Evolutionary conservation across 2,329 filamentous ascomycete genomes (phyloP).

Genomic region (Ophiostoma sp.): DNA sequence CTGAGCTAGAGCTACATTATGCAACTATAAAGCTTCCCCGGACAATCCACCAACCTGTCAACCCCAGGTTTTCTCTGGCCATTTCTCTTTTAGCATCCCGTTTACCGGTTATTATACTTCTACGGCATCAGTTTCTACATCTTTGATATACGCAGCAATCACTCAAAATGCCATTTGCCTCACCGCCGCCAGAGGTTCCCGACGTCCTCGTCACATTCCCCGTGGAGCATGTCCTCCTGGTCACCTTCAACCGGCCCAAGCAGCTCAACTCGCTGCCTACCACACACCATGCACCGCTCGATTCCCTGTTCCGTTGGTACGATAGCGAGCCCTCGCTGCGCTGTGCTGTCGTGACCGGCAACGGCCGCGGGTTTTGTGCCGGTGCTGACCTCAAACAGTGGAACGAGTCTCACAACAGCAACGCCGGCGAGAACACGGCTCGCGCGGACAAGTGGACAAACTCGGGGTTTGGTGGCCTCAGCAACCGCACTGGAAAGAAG

Average conservation of each 20-base stretch:
- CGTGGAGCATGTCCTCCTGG: constrained; percentile 49
- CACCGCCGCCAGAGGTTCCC: constrained; percentile 40
- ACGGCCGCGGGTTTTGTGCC: constrained; percentile 61
- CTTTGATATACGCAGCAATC: not conserved
- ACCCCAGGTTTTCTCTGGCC: not conserved
- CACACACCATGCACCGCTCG: constrained; percentile 46
- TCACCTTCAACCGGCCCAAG: constrained; percentile 55
- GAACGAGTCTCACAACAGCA: constrained; percentile 37
- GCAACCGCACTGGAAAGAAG: constrained; percentile 63
- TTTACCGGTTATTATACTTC: not conserved
- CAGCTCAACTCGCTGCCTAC: constrained; percentile 54
- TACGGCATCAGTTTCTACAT: not conserved
- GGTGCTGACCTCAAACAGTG: constrained; percentile 65
- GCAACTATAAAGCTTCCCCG: not conserved
- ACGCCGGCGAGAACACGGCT: constrained; percentile 29
- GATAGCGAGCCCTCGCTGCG: constrained; percentile 57
- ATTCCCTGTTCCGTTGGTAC: constrained; percentile 49
- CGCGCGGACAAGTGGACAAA: constrained; percentile 32
- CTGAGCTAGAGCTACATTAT: not conserved
- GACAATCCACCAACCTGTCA: not conserved
- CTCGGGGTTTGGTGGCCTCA: constrained; percentile 60
- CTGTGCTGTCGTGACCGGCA: constrained; percentile 59
- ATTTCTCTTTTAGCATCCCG: not conserved
- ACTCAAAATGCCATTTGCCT: constrained; percentile 28
- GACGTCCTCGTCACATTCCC: constrained; percentile 47